Evolutionary conservation across 768 basidiomycete genomes (phyloP).

Genomic region (Podaxis pistillaris): DNA sequence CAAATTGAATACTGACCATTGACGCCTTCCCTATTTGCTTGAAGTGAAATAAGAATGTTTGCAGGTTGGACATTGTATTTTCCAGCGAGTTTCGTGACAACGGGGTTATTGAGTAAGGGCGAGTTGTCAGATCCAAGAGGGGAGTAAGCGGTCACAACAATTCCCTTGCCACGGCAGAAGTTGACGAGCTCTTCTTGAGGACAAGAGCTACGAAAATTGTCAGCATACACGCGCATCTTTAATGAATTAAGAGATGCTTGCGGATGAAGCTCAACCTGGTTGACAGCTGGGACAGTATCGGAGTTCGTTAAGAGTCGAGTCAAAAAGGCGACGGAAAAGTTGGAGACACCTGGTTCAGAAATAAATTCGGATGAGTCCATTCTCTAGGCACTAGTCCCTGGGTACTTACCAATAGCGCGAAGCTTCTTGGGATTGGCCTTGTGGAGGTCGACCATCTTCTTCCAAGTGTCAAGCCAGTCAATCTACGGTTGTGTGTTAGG

Average conservation of each 20-base stretch:
- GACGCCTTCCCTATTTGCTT: slow-evolving; percentile 64
- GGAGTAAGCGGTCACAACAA: slow-evolving; percentile 75
- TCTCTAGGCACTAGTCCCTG: slow-evolving; percentile 7
- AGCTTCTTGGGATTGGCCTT: slow-evolving; percentile 67
- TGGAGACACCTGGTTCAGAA: slow-evolving; percentile 51
- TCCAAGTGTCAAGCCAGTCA: slow-evolving; percentile 80
- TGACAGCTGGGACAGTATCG: slow-evolving; percentile 67
- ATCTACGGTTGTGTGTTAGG: slow-evolving; percentile 22
- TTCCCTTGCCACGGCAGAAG: slow-evolving; percentile 61
- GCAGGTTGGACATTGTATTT: slow-evolving; percentile 58
- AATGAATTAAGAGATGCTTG: slow-evolving; percentile 28
- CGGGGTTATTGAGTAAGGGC: slow-evolving; percentile 59
- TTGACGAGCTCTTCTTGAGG: slow-evolving; percentile 64
- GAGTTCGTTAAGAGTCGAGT: slow-evolving; percentile 57
- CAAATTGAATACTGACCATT: slow-evolving; percentile 34
- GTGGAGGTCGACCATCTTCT: slow-evolving; percentile 67
- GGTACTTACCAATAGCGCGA: slow-evolving; percentile 63
- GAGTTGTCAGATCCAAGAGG: slow-evolving; percentile 73
- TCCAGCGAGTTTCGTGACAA: slow-evolving; percentile 60
- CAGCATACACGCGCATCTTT: not conserved
- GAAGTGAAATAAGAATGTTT: slow-evolving; percentile 70
- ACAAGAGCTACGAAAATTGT: slow-evolving; percentile 40
- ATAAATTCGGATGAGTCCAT: not conserved
- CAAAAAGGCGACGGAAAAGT: slow-evolving; percentile 66
- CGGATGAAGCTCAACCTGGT: slow-evolving; percentile 80